Base-by-base conservation (phyloP, 2,329 filamentous ascomycete species). In the Hirsutella thompsonii region DNA sequence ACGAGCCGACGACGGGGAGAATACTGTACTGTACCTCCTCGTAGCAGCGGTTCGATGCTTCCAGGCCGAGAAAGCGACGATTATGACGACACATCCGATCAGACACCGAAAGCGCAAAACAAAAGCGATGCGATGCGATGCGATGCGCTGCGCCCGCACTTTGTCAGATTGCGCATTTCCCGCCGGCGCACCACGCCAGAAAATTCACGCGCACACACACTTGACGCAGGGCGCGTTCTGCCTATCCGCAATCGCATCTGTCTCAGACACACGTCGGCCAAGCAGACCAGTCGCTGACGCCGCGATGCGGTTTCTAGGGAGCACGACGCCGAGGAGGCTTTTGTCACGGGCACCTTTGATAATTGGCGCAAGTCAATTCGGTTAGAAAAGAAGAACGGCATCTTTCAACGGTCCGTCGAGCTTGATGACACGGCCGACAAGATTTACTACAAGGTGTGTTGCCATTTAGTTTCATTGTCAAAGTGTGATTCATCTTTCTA, bases 271-370 rank as follows among this genome's bases (percentile, higher is more conserved):
- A 11, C 6, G 6, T 6, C 6, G 23, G 23, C 23, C 23, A 11
- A 26, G 23, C 23, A 36, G n/a, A n/a, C n/a, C n/a, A 19, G 11
- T 20, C 23, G 41, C 45, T 45, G 43, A 48, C 43, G 30, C 14
- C 32, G 9, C 14, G 28, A 39, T 37, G 18, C 18, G 19, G 23
- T 30, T 36, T 55, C 51, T 64, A 95, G 90, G 90, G 78, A 82
- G 58, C 81, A 92, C 61, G 70, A 79, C 53, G 89, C 84, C 58
- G 74, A 80, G 51, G 83, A 93, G 59, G 90, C 96, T 61, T 90
- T 83, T 63, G 92, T 96, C 53, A 96, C 90, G 33, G 92, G 92
- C 59, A 90, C 85, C 47, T 96, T 96, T 59, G 90, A 96, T 66
- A 75, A 86, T 67, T 98, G 92, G 92, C 74, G 75, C 51, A 90